Conservation (phyloP, 192 early-diverging fungal species). For the Gonapodya prolifera region DNA sequence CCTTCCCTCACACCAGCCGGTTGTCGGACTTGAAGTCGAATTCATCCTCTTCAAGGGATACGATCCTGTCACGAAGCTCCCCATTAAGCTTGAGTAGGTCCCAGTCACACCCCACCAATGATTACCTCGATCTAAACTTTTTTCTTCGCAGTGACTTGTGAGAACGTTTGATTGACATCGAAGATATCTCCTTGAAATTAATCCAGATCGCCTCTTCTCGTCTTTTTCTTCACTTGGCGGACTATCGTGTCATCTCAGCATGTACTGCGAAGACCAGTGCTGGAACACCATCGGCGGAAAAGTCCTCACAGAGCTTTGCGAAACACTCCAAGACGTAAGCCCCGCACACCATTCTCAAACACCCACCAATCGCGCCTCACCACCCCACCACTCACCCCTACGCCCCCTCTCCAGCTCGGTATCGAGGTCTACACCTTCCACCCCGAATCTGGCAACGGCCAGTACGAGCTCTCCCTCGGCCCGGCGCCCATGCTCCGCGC, state of each 20-base stretch:
- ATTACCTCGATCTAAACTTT: neutral
- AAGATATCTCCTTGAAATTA: neutral
- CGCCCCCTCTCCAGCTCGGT: neutral
- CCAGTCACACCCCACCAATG: neutral
- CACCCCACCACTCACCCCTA: neutral
- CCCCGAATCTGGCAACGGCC: neutral
- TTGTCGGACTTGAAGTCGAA: neutral
- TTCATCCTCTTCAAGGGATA: neutral
- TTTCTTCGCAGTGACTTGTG: neutral
- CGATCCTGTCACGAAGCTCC: neutral
- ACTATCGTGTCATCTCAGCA: too few relatives aligned
- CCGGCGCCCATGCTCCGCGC: conserved; percentile 8
- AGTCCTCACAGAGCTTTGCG: neutral
- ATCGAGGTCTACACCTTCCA: neutral
- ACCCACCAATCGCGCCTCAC: neutral
- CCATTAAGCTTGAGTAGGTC: neutral
- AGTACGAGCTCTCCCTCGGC: neutral
- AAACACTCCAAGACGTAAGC: neutral
- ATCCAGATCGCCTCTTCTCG: neutral
- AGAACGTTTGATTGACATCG: neutral
- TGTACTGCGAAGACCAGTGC: neutral
- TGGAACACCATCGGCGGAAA: neutral
- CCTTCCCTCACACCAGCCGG: too few relatives aligned
- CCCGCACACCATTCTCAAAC: neutral
- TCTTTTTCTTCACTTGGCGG: too few relatives aligned